Percentiles rank a stretch among this genome's conserved stretches.
Evolutionary conservation across 2,329 filamentous ascomycete genomes (phyloP).

Genomic region (Chrysosphaeria jannelii): DNA sequence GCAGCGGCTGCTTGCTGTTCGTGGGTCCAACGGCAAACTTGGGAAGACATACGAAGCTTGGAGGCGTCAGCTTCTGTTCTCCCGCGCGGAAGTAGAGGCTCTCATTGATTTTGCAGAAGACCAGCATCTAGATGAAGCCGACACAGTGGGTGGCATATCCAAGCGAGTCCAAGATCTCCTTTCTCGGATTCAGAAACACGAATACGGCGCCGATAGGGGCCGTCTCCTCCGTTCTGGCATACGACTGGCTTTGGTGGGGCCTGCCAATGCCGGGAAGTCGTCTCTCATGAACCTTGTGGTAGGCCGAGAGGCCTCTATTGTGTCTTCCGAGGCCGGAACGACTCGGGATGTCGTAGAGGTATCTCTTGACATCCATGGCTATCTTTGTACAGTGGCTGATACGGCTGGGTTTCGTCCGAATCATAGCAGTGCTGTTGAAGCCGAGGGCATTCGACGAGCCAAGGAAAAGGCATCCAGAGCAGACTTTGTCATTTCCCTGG

Average conservation of each 20-base stretch:
- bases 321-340: conserved; percentile 74
- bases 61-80: conserved; percentile 46
- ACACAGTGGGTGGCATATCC: not conserved
- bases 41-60: conserved; percentile 55
- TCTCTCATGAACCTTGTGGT: conserved; percentile 75
- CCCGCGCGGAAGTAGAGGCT: conserved; percentile 75
- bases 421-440: conserved; percentile 30
- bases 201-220: conserved; percentile 47
- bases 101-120: conserved; percentile 94
- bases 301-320: conserved; percentile 79
- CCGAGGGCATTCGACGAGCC: conserved; percentile 72
- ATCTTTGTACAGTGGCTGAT: conserved; percentile 79
- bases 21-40: conserved; percentile 39
- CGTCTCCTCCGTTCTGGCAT: conserved; percentile 70
- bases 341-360: conserved; percentile 87
- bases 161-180: too few relatives aligned
- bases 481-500: conserved; percentile 57
- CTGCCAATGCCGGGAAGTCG: conserved; percentile 86
- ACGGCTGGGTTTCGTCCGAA: conserved; percentile 53
- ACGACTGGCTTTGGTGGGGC: conserved; percentile 57
- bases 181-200: conserved; percentile 32
- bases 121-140: conserved; percentile 73
- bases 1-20: conserved; percentile 62
- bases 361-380: conserved; percentile 65
- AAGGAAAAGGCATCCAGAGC: conserved; percentile 54